These are phyloP conservation scores for Aspergillus asperescens DNA, from an alignment of 495 filamentous ascomycete species.

Conservation along the genomic window DNA sequence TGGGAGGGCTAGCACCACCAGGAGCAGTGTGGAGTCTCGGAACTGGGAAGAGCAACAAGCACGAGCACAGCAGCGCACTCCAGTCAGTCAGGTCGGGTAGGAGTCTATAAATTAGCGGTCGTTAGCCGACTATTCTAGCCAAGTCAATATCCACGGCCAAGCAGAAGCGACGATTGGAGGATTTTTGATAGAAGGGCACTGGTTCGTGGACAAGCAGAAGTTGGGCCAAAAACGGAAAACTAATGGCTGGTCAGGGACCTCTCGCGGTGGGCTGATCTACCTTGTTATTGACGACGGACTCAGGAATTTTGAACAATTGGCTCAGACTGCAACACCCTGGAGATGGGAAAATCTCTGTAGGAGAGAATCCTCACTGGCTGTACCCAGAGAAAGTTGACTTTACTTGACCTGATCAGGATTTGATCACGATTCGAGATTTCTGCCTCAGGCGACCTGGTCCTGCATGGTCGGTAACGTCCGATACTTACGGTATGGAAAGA, in stretches of 20 bases:
- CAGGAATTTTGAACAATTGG: not conserved
- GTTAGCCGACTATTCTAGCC: slow-evolving; percentile 10
- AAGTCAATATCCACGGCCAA: not conserved
- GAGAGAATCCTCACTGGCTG: too few species aligned
- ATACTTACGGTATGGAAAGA: slow-evolving; percentile 13
- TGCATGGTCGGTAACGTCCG: not conserved
- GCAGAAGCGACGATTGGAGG: slow-evolving; percentile 9
- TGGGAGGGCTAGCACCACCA: slow-evolving; percentile 16
- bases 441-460: slow-evolving; percentile 6
- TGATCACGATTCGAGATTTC: slow-evolving; percentile 6
- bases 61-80: not conserved
- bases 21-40: slow-evolving; percentile 23
- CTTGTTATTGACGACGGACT: slow-evolving; percentile 1
- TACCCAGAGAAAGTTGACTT: not conserved
- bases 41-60: slow-evolving; percentile 19
- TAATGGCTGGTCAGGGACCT: not conserved
- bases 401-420: slow-evolving; percentile 7
- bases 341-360: not conserved
- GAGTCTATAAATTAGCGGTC: slow-evolving; percentile 6
- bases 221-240: slow-evolving; percentile 11
- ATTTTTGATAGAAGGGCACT: slow-evolving; percentile 3
- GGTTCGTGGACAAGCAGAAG: slow-evolving; percentile 10
- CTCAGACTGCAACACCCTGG: too few species aligned
- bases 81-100: not conserved
- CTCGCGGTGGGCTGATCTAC: slow-evolving; percentile 6